Conservation (phyloP, 129 eudicot species). For the Smallanthus sonchifolius region DNA sequence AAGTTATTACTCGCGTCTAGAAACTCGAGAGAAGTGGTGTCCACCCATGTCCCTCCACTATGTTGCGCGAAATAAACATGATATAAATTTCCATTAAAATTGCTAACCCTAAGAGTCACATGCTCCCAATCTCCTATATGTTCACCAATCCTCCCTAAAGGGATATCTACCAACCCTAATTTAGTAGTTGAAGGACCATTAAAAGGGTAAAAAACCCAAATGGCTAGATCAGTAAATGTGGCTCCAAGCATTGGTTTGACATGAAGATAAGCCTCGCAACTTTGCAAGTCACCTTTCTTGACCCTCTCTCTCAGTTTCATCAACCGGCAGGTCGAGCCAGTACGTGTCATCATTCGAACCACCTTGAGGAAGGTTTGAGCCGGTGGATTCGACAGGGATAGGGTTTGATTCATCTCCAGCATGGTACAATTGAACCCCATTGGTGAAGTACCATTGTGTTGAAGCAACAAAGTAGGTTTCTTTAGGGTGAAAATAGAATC, state of each 20-base stretch:
- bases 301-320: constrained; percentile 37
- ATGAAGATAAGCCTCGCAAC: constrained; percentile 45
- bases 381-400: constrained; percentile 30
- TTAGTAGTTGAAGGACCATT: constrained; percentile 65
- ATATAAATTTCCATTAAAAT: constrained; percentile 51
- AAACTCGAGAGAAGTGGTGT: constrained; percentile 42
- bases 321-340: constrained; percentile 68
- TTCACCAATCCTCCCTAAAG: constrained; percentile 58
- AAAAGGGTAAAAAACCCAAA: constrained; percentile 73
- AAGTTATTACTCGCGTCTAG: constrained; percentile 30
- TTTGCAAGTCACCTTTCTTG: constrained; percentile 47
- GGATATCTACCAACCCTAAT: constrained; percentile 34
- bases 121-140: constrained; percentile 93
- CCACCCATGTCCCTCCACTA: constrained; percentile 61
- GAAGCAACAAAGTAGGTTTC: constrained; percentile 52
- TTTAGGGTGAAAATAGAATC: constrained; percentile 52
- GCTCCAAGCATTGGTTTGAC: constrained; percentile 62
- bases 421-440: constrained; percentile 54
- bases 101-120: constrained; percentile 64
- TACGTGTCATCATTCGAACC: constrained; percentile 60
- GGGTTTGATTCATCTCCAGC: constrained; percentile 54
- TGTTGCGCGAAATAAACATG: constrained; percentile 62
- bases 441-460: constrained; percentile 53
- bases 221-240: constrained; percentile 58
- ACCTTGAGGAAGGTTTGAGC: constrained; percentile 65